Conservation (phyloP, 805 yeast genomes). For the Tetrapisispora taiwanensis region DNA sequence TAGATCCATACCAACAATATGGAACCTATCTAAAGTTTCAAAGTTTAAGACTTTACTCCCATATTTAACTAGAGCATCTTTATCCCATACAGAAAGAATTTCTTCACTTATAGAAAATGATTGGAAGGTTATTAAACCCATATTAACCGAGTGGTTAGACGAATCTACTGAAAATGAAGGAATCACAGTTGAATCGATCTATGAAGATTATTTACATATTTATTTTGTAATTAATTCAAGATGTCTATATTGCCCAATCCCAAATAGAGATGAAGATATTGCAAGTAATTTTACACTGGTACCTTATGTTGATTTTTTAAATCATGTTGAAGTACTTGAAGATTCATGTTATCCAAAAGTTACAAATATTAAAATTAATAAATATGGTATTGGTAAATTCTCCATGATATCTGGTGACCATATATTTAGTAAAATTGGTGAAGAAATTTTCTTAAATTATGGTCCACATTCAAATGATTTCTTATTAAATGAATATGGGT, state of each 20-base stretch:
- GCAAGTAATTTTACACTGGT: conserved; percentile 76
- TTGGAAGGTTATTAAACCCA: conserved; percentile 28
- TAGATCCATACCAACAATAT: conserved; percentile 47
- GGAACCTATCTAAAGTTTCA: conserved; percentile 35
- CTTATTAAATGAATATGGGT: conserved; percentile 80
- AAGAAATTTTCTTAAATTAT: conserved; percentile 65
- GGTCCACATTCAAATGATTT: conserved; percentile 87
- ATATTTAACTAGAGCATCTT: conserved; percentile 37
- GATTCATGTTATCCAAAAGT: conserved; percentile 45
- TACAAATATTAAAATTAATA: conserved; percentile 14
- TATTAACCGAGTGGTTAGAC: conserved; percentile 18
- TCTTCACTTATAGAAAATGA: conserved; percentile 37
- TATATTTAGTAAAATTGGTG: conserved; percentile 20
- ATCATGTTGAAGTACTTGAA: conserved; percentile 44
- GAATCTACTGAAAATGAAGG: neutral
- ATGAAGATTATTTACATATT: conserved; percentile 43
- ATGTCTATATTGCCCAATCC: conserved; percentile 69
- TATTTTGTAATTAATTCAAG: conserved; percentile 90
- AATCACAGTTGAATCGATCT: conserved; percentile 3
- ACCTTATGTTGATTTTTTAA: conserved; percentile 81
- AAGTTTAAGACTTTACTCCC: conserved; percentile 24
- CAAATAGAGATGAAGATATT: conserved; percentile 35
- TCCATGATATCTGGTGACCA: conserved; percentile 22
- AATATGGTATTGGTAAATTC: conserved; percentile 24
- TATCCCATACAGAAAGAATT: conserved; percentile 34